Percentiles rank a stretch among this genome's conserved stretches.
Evolutionary conservation across 805 yeast genomes (phyloP).

Genomic region (Ogataea ramenticola): DNA sequence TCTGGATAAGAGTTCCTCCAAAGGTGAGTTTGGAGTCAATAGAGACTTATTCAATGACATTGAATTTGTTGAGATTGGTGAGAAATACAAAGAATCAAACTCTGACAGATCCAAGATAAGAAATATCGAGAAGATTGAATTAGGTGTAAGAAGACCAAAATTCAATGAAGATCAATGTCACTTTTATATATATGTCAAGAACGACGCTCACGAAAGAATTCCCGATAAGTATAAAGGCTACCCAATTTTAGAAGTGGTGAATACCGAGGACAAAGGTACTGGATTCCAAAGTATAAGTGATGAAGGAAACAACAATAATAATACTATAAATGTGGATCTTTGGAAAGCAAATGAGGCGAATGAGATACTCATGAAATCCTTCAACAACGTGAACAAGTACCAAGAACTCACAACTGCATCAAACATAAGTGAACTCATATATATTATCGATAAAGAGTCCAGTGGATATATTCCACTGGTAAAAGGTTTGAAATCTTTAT

Average conservation of each 20-base stretch:
- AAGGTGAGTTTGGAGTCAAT: constrained; percentile 5
- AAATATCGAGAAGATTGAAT: constrained; percentile 4
- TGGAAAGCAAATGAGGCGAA: constrained; percentile 21
- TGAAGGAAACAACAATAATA: neutral
- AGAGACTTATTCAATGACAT: constrained; percentile 22
- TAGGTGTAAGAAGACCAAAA: neutral
- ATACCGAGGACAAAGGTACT: neutral
- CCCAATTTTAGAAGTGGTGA: constrained; percentile 18
- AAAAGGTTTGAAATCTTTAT: constrained; percentile 16
- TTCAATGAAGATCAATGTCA: constrained; percentile 14
- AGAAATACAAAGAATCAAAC: constrained; percentile 1
- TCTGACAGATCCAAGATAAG: neutral
- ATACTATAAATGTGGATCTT: constrained; percentile 15
- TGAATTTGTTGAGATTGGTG: constrained; percentile 22
- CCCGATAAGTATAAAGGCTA: constrained; percentile 13
- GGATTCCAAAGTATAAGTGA: constrained; percentile 2
- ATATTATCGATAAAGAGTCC: constrained; percentile 21
- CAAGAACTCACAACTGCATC: constrained; percentile 20
- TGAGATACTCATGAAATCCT: constrained; percentile 17
- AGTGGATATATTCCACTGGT: constrained; percentile 22
- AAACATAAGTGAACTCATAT: constrained; percentile 18
- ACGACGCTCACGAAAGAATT: constrained; percentile 12
- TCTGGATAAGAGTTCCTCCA: constrained; percentile 14
- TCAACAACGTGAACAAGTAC: constrained; percentile 20
- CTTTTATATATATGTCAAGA: constrained; percentile 21